Evolutionary conservation across 106 monocot genomes (phyloP), one percentile per base, ranked within the genome.

Genomic region (Platanthera guangdongensis): DNA sequence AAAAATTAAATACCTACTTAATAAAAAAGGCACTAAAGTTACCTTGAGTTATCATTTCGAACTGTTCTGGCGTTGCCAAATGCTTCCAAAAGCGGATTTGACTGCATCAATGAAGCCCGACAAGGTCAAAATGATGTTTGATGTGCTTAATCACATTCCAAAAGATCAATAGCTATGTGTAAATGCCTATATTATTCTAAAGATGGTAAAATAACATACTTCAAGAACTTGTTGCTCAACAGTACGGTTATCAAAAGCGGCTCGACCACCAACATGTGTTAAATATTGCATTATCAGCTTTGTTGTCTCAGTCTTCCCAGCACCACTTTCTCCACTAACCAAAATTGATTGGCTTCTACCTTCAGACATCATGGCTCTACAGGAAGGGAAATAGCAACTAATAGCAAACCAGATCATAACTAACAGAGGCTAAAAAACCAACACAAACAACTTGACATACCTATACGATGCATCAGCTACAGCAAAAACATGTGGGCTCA

Each of bases 401-500:
- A 80, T 12, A 7, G 47, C 21, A 65, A 69, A 3, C 52, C 49
- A 70, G 8, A 8, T 28, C 51, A 55, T 57, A 9, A 16, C 9
- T 7, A 81, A 46, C 11, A 32, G 16, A 67, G 3, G 10, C 9
- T n/a, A 4, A 76, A 60, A 60, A 19, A 25, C 5, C n/a, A 16
- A 9, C 18, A 46, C 67, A 55, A 12, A 48, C 39, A 68, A 64
- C 51, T 32, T 45, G 63, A 18, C 71, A 49, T 22, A 85, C 88
- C 88, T 82, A 51, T 88, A 88, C 47, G 88, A 76, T 25, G 88
- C 82, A 88, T 88, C 88, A 39, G 88, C 85, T 63, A 85, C 84
- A 75, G 88, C 88, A 85, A 88, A 88, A 78, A 88, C 85, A 76
- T 88, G 88, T 48, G 88, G 88, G 72, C 88, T 88, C 74, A 88